Evolutionary conservation across 1,139 yeast genomes (phyloP).

Genomic region (Ogataea hybrid): DNA sequence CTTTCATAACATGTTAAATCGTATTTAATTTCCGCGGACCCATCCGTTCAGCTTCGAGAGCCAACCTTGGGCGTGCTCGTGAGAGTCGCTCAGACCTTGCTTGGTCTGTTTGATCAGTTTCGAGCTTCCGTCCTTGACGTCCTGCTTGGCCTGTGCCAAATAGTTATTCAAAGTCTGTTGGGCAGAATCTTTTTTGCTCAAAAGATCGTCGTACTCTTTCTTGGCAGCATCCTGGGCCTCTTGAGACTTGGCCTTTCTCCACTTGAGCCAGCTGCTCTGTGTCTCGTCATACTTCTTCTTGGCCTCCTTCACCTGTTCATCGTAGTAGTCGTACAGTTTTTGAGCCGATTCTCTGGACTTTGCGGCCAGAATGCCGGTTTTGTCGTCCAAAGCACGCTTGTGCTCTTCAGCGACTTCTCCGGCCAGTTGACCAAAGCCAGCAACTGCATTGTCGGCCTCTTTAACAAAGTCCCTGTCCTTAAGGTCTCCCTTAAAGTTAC

Average conservation of each 20-base stretch:
- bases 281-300: slow-evolving; percentile 34
- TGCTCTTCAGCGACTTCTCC: slow-evolving; percentile 41
- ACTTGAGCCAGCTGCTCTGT: slow-evolving; percentile 34
- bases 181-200: slow-evolving; percentile 21
- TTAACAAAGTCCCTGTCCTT: slow-evolving; percentile 30
- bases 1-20: slow-evolving; percentile 43
- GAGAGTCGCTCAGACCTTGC: slow-evolving; percentile 29
- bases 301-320: slow-evolving; percentile 31
- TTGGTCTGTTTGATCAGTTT: slow-evolving; percentile 30
- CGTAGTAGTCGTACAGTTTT: slow-evolving; percentile 31
- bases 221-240: slow-evolving; percentile 31
- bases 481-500: slow-evolving; percentile 8
- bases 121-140: slow-evolving; percentile 12
- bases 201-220: slow-evolving; percentile 27
- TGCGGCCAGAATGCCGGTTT: slow-evolving; percentile 27
- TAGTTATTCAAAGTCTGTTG: slow-evolving; percentile 10
- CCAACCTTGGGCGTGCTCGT: slow-evolving; percentile 31
- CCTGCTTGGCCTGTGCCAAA: slow-evolving; percentile 12
- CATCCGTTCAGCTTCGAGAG: slow-evolving; percentile 29
- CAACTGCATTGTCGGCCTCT: slow-evolving; percentile 34
- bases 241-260: slow-evolving; percentile 28
- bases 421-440: slow-evolving; percentile 47
- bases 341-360: slow-evolving; percentile 31
- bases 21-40: slow-evolving; percentile 18
- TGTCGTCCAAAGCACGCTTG: slow-evolving; percentile 32